Evolutionary conservation across 2,329 filamentous ascomycete genomes (phyloP).

Genomic region (Cyphellophora europaea): DNA sequence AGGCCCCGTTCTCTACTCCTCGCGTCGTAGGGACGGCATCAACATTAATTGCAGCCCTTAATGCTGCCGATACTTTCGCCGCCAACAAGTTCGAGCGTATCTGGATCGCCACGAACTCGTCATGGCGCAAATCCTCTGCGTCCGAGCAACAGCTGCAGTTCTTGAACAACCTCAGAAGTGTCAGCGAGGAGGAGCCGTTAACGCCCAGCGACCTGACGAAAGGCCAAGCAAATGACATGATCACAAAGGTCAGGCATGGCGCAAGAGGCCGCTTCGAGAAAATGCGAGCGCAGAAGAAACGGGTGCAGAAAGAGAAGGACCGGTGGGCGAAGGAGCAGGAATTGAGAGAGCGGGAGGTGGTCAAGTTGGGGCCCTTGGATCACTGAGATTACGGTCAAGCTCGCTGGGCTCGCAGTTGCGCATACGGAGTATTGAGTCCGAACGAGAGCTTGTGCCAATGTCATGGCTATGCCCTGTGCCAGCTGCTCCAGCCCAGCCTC

Average conservation of each 20-base stretch:
- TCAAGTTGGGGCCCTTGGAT: neutral
- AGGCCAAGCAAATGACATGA: constrained; percentile 79
- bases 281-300: constrained; percentile 43
- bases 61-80: constrained; percentile 77
- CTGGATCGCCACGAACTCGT: constrained; percentile 56
- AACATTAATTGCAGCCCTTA: constrained; percentile 66
- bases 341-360: neutral
- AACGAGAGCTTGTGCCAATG: no score
- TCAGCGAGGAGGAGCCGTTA: constrained; percentile 34
- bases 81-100: constrained; percentile 53
- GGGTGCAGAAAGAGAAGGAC: constrained; percentile 28
- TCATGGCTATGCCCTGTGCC: no score
- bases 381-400: no score
- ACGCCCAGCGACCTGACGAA: constrained; percentile 55
- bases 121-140: constrained; percentile 63
- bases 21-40: constrained; percentile 55
- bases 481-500: no score
- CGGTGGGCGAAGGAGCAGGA: constrained; percentile 9
- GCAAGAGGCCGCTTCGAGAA: constrained; percentile 56
- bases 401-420: no score
- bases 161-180: constrained; percentile 30
- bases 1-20: constrained; percentile 57
- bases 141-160: constrained; percentile 38
- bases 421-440: no score
- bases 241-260: constrained; percentile 82